Evolutionary conservation across 31 red algal species (phyloP).

Genomic region (Odonthalia washingtoniensis): DNA sequence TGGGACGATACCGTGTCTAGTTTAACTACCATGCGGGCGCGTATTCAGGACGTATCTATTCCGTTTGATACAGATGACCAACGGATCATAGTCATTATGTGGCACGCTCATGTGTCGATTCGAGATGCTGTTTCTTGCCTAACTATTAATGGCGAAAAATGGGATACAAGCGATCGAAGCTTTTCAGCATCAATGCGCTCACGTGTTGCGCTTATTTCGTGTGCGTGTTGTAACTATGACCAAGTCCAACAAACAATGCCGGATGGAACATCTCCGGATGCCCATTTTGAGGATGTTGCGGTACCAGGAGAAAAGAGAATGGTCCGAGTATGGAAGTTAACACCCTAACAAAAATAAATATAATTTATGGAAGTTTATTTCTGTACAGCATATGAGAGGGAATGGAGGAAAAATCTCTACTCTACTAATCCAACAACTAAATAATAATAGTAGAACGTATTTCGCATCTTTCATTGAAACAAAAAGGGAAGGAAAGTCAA

Average conservation of each 20-base stretch:
- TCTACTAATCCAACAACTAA: no score
- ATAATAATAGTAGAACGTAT: no score
- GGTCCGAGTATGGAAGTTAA: slow-evolving; percentile 78
- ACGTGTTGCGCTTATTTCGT: slow-evolving; percentile 55
- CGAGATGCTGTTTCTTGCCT: slow-evolving; percentile 72
- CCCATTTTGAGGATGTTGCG: slow-evolving; percentile 69
- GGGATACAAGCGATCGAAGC: slow-evolving; percentile 28
- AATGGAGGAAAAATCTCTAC: no score
- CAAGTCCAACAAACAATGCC: slow-evolving; percentile 58
- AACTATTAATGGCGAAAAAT: slow-evolving; percentile 52
- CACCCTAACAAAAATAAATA: not conserved
- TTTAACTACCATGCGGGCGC: slow-evolving; percentile 41
- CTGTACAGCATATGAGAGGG: no score
- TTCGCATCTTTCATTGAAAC: no score
- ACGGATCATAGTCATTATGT: slow-evolving; percentile 73
- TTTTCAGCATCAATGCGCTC: slow-evolving; percentile 17
- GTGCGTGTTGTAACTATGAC: slow-evolving; percentile 88
- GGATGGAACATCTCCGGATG: slow-evolving; percentile 68
- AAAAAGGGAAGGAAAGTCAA: no score
- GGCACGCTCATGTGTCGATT: slow-evolving; percentile 77
- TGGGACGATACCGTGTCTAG: slow-evolving; percentile 54
- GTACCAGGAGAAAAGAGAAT: slow-evolving; percentile 73
- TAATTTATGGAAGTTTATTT: no score
- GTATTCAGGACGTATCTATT: slow-evolving; percentile 73
- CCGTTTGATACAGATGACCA: slow-evolving; percentile 24